A percentile compares a stretch with the other conserved stretches of the same genome.
Evolutionary conservation across 305 asterid genomes (phyloP).

Genomic region (Solanum hybrid): DNA sequence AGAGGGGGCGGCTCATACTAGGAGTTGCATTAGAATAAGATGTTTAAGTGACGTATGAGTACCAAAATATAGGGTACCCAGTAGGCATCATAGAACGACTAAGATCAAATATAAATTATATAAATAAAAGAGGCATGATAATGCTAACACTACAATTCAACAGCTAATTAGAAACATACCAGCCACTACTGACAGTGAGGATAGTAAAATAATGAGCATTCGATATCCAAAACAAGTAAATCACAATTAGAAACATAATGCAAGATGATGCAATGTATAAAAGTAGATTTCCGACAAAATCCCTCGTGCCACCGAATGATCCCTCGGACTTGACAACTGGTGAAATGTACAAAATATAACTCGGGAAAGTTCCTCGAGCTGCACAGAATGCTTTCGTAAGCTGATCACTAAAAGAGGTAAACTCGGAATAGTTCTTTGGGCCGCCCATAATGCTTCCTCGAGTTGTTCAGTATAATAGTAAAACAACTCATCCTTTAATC

Average conservation of each 20-base stretch:
- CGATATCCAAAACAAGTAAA: background rate
- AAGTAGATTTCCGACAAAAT: too few species aligned
- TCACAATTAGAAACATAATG: background rate
- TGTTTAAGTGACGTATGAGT: too few species aligned
- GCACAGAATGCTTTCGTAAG: accelerated
- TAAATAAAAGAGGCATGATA: too few species aligned
- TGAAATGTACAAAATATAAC: too few species aligned
- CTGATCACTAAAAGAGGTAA: background rate
- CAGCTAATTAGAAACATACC: background rate
- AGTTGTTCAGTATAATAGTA: background rate
- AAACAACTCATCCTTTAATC: background rate
- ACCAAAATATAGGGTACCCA: too few species aligned
- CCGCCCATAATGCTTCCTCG: accelerated
- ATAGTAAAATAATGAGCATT: too few species aligned
- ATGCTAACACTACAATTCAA: background rate
- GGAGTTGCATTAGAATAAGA: too few species aligned
- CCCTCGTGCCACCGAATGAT: too few species aligned
- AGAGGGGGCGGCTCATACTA: too few species aligned
- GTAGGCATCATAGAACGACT: accelerated
- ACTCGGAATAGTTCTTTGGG: background rate
- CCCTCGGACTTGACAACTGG: background rate
- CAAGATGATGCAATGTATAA: background rate
- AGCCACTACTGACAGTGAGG: background rate
- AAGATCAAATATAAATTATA: background rate
- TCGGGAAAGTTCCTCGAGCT: background rate